These are phyloP conservation scores for Epichloe bromicola DNA, from an alignment of 2,329 filamentous ascomycete genomes.

Conservation along the genomic window DNA sequence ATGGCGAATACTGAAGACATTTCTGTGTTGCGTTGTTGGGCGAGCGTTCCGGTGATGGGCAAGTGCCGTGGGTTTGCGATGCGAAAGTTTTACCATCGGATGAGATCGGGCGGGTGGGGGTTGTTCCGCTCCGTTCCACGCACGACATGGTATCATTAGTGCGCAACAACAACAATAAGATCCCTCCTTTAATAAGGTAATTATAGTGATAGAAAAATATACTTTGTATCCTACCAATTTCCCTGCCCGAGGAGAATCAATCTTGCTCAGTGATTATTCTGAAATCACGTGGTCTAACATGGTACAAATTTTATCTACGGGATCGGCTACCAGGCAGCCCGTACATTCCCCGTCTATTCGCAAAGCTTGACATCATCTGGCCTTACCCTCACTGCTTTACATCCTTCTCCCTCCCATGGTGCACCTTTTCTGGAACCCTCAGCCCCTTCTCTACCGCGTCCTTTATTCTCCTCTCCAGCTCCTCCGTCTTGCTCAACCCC, in stretches of 20 bases:
- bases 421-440: constrained; percentile 32
- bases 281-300: too few relatives aligned
- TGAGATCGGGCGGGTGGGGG: constrained; percentile 6
- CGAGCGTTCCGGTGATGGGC: neutral
- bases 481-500: constrained; percentile 19
- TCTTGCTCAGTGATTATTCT: too few relatives aligned
- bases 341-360: too few relatives aligned
- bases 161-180: neutral
- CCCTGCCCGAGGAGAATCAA: too few relatives aligned
- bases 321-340: too few relatives aligned
- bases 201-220: too few relatives aligned
- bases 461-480: constrained; percentile 29
- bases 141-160: too few relatives aligned
- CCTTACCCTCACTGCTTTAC: neutral
- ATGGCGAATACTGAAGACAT: constrained; percentile 33
- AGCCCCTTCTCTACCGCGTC: constrained; percentile 35
- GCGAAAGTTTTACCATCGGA: constrained; percentile 16
- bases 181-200: too few relatives aligned
- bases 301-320: too few relatives aligned
- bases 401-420: constrained; percentile 17
- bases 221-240: too few relatives aligned
- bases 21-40: constrained; percentile 4
- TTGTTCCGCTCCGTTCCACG: constrained; percentile 11
- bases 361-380: neutral
- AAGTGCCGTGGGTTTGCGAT: constrained; percentile 1